Evolutionary conservation across 2,329 filamentous ascomycete genomes (phyloP).

Genomic region (Colletotrichum sp.): DNA sequence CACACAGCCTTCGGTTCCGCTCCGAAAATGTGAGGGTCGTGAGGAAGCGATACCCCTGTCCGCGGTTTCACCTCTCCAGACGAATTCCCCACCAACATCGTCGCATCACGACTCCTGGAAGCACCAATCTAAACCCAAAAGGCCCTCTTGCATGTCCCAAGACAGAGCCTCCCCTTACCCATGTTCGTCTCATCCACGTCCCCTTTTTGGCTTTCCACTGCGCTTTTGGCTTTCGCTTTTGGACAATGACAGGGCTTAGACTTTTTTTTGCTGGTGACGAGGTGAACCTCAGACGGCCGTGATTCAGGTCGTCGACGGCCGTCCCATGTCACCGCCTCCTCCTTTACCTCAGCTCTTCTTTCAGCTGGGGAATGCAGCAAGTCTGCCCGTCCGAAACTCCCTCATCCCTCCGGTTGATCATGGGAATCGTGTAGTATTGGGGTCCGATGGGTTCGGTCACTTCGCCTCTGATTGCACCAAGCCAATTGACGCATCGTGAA

Average conservation of each 20-base stretch:
- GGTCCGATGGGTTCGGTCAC: background rate
- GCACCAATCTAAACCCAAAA: background rate
- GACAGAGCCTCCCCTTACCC: background rate
- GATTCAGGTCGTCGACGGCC: background rate
- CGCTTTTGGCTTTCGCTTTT: background rate
- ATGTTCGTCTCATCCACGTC: slow-evolving; percentile 17
- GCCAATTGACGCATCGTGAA: background rate
- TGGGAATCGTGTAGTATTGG: background rate
- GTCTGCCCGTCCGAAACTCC: background rate
- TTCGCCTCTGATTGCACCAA: background rate
- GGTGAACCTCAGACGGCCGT: background rate
- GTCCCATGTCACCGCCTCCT: background rate
- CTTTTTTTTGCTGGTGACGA: background rate
- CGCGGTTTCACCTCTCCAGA: background rate
- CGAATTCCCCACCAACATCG: background rate
- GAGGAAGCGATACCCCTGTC: background rate
- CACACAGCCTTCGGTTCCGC: background rate
- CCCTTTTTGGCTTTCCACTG: background rate
- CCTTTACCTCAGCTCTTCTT: background rate
- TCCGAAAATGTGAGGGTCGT: background rate
- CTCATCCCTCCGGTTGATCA: background rate
- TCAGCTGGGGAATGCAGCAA: background rate
- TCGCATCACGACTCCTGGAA: background rate
- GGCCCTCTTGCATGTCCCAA: background rate
- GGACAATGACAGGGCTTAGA: background rate